Conservation (phyloP, 192 early-diverging fungal genomes). For the Rhizophlyctis rosea region DNA sequence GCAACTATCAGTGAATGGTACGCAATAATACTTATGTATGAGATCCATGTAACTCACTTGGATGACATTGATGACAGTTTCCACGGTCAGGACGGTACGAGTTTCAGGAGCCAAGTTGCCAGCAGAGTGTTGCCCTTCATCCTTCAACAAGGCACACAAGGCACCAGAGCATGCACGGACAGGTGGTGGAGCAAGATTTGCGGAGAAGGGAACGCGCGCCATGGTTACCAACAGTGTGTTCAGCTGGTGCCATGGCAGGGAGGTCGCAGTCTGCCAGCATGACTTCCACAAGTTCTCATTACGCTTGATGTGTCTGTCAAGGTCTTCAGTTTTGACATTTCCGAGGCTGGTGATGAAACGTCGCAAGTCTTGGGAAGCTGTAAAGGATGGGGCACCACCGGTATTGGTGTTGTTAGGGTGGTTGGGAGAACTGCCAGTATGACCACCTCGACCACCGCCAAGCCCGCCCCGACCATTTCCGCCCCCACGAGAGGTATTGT, state of each 20-base stretch:
- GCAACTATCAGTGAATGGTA: neutral
- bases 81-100: conserved; percentile 12
- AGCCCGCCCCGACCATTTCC: conserved; percentile 9
- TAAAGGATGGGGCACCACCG: no score
- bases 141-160: conserved; percentile 16
- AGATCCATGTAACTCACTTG: conserved; percentile 16
- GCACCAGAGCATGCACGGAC: neutral
- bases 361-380: no score
- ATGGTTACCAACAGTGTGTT: conserved; percentile 16
- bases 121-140: conserved; percentile 2
- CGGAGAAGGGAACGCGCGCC: conserved; percentile 19
- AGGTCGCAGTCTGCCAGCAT: conserved; percentile 14
- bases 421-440: conserved; percentile 2
- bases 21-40: neutral
- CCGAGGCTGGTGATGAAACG: no score
- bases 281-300: no score
- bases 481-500: conserved; percentile 13
- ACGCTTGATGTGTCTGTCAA: no score
- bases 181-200: conserved; percentile 14
- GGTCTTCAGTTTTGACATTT: no score
- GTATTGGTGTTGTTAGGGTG: no score
- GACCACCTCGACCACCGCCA: conserved; percentile 17
- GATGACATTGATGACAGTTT: conserved; percentile 29
- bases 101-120: conserved; percentile 1
- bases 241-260: conserved; percentile 6